phyloP scores from a whole-genome alignment of 2,329 filamentous ascomycete genomes.

The Apiospora hydei region DNA sequence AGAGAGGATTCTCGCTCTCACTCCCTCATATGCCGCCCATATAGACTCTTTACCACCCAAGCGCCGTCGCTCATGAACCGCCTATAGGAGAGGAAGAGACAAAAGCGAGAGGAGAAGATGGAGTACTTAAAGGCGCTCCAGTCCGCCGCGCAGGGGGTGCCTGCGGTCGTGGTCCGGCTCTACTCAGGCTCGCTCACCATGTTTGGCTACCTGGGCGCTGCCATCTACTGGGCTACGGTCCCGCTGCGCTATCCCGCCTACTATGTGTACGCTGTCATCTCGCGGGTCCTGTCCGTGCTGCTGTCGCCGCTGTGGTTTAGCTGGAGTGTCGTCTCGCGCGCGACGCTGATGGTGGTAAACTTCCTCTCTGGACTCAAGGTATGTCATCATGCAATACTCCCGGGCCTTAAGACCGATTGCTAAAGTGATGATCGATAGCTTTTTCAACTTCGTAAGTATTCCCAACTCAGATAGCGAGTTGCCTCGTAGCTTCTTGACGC shows the following conservation, averaged over 20 bases:
- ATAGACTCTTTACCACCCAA: background rate
- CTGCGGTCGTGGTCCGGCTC: constrained; percentile 28
- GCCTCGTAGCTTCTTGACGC: background rate
- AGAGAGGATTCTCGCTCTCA: background rate
- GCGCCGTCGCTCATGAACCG: constrained; percentile 2
- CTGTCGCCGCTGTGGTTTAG: constrained; percentile 40
- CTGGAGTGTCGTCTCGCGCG: constrained; percentile 29
- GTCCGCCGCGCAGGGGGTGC: constrained; percentile 29
- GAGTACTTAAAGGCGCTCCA: constrained; percentile 29
- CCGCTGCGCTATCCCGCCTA: constrained; percentile 41
- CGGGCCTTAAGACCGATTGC: background rate
- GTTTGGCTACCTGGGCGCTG: constrained; percentile 26
- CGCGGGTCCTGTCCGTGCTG: constrained; percentile 35
- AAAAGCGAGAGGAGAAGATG: background rate
- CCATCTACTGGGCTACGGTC: constrained; percentile 37
- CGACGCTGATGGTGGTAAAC: constrained; percentile 30
- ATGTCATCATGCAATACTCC: constrained; percentile 8
- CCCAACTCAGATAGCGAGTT: background rate
- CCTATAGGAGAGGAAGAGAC: background rate
- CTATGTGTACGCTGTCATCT: constrained; percentile 29
- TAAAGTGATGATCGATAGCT: constrained; percentile 32
- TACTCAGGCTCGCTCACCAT: constrained; percentile 18
- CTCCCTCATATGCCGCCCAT: constrained; percentile 3
- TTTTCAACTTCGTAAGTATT: constrained; percentile 43
- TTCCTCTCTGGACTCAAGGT: constrained; percentile 41